Conservation (phyloP, 208 protist species). For the Leishmania tarentolae region DNA sequence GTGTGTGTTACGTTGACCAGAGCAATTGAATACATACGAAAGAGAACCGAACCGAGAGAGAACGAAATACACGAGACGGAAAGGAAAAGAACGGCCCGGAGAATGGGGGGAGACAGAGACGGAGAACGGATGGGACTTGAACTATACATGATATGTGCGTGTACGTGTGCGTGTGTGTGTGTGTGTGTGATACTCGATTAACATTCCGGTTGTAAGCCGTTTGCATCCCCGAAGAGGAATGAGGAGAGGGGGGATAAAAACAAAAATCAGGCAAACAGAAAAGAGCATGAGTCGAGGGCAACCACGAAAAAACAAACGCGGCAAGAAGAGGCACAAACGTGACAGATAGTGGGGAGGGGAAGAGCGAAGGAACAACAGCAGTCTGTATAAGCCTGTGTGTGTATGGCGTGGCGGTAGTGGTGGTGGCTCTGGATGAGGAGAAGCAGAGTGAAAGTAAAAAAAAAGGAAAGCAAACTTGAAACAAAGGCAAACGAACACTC, state of each 20-base stretch:
- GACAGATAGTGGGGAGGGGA: neutral
- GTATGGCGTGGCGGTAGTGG: neutral
- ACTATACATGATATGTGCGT: constrained; percentile 8
- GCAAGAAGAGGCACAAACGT: constrained; percentile 25
- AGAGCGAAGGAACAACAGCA: neutral
- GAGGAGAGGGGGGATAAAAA: constrained; percentile 12
- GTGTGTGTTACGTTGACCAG: neutral
- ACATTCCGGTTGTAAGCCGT: neutral
- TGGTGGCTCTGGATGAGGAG: constrained; percentile 2
- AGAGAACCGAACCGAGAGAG: constrained; percentile 8
- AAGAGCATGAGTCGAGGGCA: neutral
- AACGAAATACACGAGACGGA: constrained; percentile 9
- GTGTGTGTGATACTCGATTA: neutral
- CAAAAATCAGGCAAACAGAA: constrained; percentile 4
- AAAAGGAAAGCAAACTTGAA: neutral
- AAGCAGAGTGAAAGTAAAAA: constrained; percentile 14
- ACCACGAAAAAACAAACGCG: neutral
- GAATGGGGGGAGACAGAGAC: neutral
- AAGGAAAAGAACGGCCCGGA: neutral
- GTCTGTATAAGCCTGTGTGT: constrained; percentile 11
- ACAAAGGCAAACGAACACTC: constrained; percentile 2
- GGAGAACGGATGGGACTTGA: neutral
- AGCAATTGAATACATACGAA: constrained; percentile 14
- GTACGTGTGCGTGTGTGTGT: neutral
- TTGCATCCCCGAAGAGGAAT: neutral